Conservation (phyloP, 1,284 basidiomycete genomes). For the Trametes versicolor region DNA sequence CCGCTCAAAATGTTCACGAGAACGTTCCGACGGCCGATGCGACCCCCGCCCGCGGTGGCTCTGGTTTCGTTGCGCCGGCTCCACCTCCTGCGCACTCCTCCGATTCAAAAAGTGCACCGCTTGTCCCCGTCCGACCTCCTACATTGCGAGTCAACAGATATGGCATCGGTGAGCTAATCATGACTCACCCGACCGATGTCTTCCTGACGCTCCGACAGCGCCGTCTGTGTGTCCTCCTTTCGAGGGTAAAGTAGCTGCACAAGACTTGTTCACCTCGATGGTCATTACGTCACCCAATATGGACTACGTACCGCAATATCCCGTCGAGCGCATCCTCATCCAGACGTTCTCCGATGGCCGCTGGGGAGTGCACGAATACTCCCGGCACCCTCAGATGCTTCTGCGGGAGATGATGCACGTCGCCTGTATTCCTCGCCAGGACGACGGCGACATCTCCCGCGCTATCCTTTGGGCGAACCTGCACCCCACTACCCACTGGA, state of each 20-base stretch:
- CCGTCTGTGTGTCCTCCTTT: not conserved
- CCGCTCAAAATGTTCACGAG: too few relatives aligned
- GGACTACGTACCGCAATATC: conserved; percentile 15
- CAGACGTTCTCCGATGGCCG: conserved; percentile 10
- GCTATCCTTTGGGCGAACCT: not conserved
- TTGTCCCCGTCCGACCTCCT: too few relatives aligned
- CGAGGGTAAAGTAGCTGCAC: conserved; percentile 12
- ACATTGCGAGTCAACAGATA: too few relatives aligned
- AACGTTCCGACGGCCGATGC: too few relatives aligned
- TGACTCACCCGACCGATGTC: too few relatives aligned
- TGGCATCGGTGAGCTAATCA: too few relatives aligned
- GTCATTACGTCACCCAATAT: conserved; percentile 14
- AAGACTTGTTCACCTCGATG: not conserved
- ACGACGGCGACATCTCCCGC: too few relatives aligned
- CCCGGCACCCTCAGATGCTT: conserved; percentile 13
- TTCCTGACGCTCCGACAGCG: not conserved
- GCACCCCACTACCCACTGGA: not conserved
- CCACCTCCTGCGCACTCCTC: too few relatives aligned
- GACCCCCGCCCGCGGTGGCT: too few relatives aligned
- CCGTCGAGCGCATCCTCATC: conserved; percentile 2
- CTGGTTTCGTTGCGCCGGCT: too few relatives aligned
- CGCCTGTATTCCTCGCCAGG: conserved; percentile 9
- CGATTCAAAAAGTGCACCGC: too few relatives aligned
- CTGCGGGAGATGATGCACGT: conserved; percentile 4
- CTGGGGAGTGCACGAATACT: conserved; percentile 17